These are phyloP conservation scores for Tetraselmis chui DNA, from an alignment of 139 green algal genomes.

Conservation along the genomic window DNA sequence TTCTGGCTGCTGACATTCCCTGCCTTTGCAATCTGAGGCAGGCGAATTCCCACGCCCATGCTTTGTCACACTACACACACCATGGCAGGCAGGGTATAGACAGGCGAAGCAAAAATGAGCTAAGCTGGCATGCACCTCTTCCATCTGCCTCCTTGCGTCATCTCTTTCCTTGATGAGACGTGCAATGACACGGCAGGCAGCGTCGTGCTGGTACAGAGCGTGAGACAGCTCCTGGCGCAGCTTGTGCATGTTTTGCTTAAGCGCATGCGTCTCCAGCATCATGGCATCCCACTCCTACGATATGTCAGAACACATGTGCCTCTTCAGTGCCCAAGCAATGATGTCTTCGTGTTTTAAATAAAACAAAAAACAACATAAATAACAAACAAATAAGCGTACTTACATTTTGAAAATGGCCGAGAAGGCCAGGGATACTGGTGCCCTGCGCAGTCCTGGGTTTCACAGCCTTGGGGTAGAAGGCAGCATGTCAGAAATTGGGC, in stretches of 20 bases:
- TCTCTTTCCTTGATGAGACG: conserved; percentile 44
- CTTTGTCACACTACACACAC: too few relatives aligned
- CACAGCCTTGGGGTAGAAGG: too few relatives aligned
- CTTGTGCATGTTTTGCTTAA: conserved; percentile 67
- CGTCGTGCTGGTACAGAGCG: conserved; percentile 95
- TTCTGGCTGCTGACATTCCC: conserved; percentile 20
- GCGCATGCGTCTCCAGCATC: conserved; percentile 81
- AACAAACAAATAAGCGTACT: conserved; percentile 10
- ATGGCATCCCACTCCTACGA: conserved; percentile 90
- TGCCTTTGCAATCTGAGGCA: not conserved
- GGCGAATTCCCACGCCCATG: too few relatives aligned
- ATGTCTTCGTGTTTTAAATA: too few relatives aligned
- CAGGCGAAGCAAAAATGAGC: too few relatives aligned
- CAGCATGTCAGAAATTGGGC: too few relatives aligned
- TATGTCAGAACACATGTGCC: too few relatives aligned
- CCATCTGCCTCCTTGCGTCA: not conserved
- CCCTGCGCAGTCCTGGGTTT: conserved; percentile 74
- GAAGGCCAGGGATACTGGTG: conserved; percentile 86
- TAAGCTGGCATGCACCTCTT: not conserved
- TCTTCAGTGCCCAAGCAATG: too few relatives aligned
- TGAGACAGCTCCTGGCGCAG: conserved; percentile 80
- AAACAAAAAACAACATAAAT: too few relatives aligned
- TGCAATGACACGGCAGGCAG: conserved; percentile 83
- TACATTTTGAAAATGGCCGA: conserved; percentile 87
- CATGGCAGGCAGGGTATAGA: too few relatives aligned